Percentiles rank a stretch among this genome's conserved stretches.
Evolutionary conservation across 768 basidiomycete species (phyloP).

Genomic region (Dictyophora rubrovolvata): DNA sequence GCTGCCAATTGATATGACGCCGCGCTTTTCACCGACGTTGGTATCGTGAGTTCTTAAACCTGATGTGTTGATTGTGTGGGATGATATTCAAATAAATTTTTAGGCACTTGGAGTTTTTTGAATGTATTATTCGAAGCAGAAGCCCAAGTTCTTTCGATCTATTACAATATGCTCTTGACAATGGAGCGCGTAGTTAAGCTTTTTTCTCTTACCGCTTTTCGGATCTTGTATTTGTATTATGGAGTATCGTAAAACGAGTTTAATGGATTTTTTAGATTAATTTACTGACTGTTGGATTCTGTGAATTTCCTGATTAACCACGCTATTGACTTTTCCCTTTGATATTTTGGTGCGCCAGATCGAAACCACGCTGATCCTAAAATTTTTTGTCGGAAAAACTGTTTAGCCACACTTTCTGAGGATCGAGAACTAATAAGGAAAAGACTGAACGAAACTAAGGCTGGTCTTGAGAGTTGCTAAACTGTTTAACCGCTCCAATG

Average conservation of each 20-base stretch:
- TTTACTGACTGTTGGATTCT: too few species aligned
- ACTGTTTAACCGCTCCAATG: too few species aligned
- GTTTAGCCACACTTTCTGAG: too few species aligned
- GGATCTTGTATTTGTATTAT: not conserved
- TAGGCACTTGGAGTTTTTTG: not conserved
- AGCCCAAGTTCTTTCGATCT: not conserved
- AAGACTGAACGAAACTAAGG: too few species aligned
- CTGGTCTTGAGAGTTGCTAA: too few species aligned
- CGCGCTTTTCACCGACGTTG: not conserved
- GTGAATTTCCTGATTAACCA: too few species aligned
- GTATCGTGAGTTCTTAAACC: not conserved
- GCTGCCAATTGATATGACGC: not conserved
- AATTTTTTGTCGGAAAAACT: too few species aligned
- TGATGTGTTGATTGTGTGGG: not conserved
- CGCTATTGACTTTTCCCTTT: too few species aligned
- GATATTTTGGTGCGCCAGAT: too few species aligned
- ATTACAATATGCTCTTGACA: not conserved
- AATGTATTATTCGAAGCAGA: not conserved
- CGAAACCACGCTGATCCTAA: too few species aligned
- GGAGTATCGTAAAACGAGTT: not conserved
- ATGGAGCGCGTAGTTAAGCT: not conserved
- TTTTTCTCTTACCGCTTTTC: not conserved
- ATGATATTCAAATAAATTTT: not conserved
- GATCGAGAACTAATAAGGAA: too few species aligned
- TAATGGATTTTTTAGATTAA: not conserved